Base-by-base conservation (phyloP, 257 asterid genomes). In the Scutellaria barbata region DNA sequence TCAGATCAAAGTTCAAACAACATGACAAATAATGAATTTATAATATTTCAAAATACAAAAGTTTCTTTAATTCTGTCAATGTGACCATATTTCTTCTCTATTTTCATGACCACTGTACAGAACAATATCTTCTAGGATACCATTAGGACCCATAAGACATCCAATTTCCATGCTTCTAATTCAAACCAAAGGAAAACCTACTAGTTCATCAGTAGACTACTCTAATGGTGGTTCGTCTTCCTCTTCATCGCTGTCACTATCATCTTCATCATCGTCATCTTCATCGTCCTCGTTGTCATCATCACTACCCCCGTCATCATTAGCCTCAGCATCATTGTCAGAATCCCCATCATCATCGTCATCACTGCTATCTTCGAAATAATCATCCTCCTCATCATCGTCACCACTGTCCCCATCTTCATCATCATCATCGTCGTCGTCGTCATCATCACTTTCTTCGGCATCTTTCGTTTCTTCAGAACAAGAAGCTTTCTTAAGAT, bases 161-260 rank as follows among this genome's bases (percentile, higher is more conserved):
- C 2, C 2, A 22, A 22, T 22, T 22, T 22, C 25, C 25, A 22
- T 22, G 25, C 25, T 22, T 22, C 25, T 22, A 22, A 22, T 22
- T 64, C 56, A 46, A 22, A 64, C 20, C 46, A 63, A 43, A 45
- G 9, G 0, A 55, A 20, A 30, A 20, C 52, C 30, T 7, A 8
- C 3, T 17, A 25, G 22, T 50, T 61, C 13, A n/a, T 45, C 59
- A 59, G 53, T 63, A 33, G 13, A 46, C 76, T 62, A 50, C 71
- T 72, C 62, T 30, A 33, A 39, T 10, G 76, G 70, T 17, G 53
- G 55, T 1, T 10, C 25, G 48, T 48, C 69, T 37, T 61, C 76
- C 6, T 72, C 76, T 12, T 72, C 71, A 9, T 72, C 76, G 0
- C 10, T 53, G 20, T 72, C 76, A 12, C 62, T 55, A 2, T 70